phyloP scores from a whole-genome alignment of 2,329 filamentous ascomycete genomes.

The Dactylellina leptospora region DNA sequence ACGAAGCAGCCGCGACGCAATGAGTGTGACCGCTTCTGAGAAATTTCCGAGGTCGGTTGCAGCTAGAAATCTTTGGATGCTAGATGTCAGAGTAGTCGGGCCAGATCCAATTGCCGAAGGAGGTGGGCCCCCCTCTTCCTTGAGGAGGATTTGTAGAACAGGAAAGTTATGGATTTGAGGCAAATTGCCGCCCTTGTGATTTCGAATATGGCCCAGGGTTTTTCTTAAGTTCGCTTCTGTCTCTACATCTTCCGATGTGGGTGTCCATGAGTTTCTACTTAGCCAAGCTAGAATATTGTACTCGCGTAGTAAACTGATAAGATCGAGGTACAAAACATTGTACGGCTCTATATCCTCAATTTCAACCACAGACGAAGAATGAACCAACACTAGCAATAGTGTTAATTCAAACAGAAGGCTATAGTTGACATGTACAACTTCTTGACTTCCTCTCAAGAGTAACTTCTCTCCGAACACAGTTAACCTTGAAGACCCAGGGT shows the following conservation, averaged over 20 bases:
- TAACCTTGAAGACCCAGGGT: slow-evolving; percentile 64
- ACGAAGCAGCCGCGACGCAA: slow-evolving; percentile 62
- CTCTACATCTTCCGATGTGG: slow-evolving; percentile 59
- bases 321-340: slow-evolving; percentile 71
- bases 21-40: slow-evolving; percentile 61
- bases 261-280: slow-evolving; percentile 66
- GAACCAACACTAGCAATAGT: slow-evolving; percentile 68
- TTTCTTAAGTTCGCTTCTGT: slow-evolving; percentile 52
- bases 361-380: slow-evolving; percentile 78
- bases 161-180: slow-evolving; percentile 55
- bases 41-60: slow-evolving; percentile 54
- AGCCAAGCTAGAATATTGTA: slow-evolving; percentile 79
- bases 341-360: slow-evolving; percentile 70
- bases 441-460: slow-evolving; percentile 78
- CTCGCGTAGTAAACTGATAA: slow-evolving; percentile 76
- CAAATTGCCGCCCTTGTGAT: slow-evolving; percentile 6
- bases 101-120: slow-evolving; percentile 68
- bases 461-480: slow-evolving; percentile 80
- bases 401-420: slow-evolving; percentile 82
- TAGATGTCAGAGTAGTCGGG: slow-evolving; percentile 57
- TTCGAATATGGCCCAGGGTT: slow-evolving; percentile 52
- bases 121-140: slow-evolving; percentile 69
- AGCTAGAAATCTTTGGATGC: slow-evolving; percentile 60
- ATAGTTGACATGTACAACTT: slow-evolving; percentile 77
- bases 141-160: slow-evolving; percentile 61